A percentile compares a stretch with the other conserved stretches of the same genome.
phyloP scores from a whole-genome alignment of 768 basidiomycete genomes.

The Lyophyllum semitale region DNA sequence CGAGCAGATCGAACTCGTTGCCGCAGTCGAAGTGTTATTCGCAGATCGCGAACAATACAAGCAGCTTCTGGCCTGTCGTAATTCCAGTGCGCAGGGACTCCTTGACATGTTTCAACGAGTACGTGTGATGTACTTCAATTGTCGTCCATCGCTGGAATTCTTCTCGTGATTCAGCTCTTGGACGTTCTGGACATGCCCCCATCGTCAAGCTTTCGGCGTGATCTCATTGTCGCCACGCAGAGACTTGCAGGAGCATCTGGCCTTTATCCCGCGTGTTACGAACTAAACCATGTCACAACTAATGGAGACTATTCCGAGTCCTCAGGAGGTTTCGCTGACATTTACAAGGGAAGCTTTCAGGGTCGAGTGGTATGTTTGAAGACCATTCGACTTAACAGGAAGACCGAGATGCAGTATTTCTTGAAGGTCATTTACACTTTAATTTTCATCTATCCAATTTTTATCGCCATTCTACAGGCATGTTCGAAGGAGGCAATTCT shows the following conservation, averaged over 20 bases:
- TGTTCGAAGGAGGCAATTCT: too few species aligned
- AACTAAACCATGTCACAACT: not conserved
- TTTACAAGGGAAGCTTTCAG: not conserved
- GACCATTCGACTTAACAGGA: not conserved
- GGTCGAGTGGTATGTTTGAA: not conserved
- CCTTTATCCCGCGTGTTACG: conserved; percentile 1
- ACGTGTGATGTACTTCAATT: not conserved
- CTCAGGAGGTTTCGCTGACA: too few species aligned
- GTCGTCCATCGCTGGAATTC: too few species aligned
- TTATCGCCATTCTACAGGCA: too few species aligned
- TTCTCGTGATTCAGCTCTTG: not conserved
- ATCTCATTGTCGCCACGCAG: too few species aligned
- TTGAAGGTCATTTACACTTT: not conserved
- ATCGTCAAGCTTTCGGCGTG: too few species aligned
- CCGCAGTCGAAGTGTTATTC: not conserved
- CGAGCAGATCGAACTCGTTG: too few species aligned
- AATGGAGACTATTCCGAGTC: too few species aligned
- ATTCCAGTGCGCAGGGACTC: not conserved
- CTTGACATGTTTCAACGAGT: not conserved
- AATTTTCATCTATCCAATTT: too few species aligned
- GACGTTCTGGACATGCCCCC: not conserved
- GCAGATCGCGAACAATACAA: not conserved
- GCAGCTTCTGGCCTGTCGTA: not conserved
- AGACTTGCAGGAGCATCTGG: not conserved
- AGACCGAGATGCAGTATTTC: not conserved